Percentiles rank a stretch among this genome's conserved stretches.
These are phyloP conservation scores for Leccinum incarnatum DNA, from an alignment of 768 basidiomycete genomes.

Conservation along the genomic window DNA sequence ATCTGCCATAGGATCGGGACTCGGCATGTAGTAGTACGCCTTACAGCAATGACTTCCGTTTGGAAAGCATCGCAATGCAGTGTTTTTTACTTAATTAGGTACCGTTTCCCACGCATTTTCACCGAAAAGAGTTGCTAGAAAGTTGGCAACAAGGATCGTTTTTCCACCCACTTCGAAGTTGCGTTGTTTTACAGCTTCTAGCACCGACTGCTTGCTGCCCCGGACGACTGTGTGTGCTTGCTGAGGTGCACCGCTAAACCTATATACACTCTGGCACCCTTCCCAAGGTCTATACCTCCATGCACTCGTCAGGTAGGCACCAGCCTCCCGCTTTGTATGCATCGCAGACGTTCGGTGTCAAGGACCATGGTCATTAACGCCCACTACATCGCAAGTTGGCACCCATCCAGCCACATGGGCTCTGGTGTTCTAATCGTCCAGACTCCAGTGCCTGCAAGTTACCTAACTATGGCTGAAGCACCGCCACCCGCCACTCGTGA, in stretches of 20 bases:
- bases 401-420: neutral
- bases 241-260: too few species aligned
- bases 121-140: neutral
- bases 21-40: too few species aligned
- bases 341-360: neutral
- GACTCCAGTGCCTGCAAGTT: neutral
- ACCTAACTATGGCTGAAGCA: neutral
- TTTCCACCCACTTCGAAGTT: neutral
- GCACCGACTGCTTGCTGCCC: neutral
- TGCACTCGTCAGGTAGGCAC: neutral
- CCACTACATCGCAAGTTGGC: neutral
- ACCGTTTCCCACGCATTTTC: too few species aligned
- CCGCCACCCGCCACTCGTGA: neutral
- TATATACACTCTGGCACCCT: too few species aligned
- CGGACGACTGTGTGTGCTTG: too few species aligned
- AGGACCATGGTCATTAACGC: neutral
- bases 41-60: too few species aligned
- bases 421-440: neutral
- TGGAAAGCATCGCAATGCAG: too few species aligned
- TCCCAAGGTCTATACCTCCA: neutral
- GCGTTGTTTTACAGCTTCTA: neutral
- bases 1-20: too few species aligned
- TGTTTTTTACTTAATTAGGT: too few species aligned
- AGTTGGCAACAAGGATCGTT: neutral
- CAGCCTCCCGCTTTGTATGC: neutral